Base-by-base conservation (phyloP, 2,329 filamentous ascomycete species). In the Botryotinia narcissicola region DNA sequence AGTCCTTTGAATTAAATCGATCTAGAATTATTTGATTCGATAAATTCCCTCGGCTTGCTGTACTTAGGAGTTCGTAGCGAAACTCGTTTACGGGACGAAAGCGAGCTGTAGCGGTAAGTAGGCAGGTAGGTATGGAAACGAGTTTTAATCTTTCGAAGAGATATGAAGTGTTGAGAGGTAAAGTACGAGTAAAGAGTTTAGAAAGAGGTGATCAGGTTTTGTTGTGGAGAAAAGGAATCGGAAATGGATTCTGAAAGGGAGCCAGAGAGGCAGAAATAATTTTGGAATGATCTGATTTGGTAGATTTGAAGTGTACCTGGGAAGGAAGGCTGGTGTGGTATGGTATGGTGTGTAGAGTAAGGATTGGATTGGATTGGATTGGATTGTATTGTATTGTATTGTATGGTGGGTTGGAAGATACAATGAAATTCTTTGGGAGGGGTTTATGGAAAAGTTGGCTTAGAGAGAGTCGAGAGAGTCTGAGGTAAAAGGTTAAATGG, bases 1-100 rank as follows among this genome's bases (percentile, higher is more conserved):
- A 29, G 66, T 68, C 48, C 25, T 68, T 54, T 29, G 22, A 68
- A 68, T 40, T 25, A 22, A 40, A 68, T 32, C 48, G 48, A 42
- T 42, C 37, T 12, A 37, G 35, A 68, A 68, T 68, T 42, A 64
- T 44, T 29, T 72, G 46, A 57, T 59, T 59, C 51, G 64, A 68
- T 72, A 32, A 59, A n/a, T 71, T 71, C 44, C n/a, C 48, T 68
- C 66, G 66, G 66, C 66, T 68, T 68, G 25, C n/a, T n/a, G 54
- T 44, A 46, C 60, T 68, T 29, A 68, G 66, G 66, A 68, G 66
- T 54, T 46, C 51, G 48, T 59, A 59, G 68, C 68, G 68, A 62
- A 70, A 42, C 68, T 70, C 68, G 68, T 60, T 62, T 62, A 70
- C 54, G 48, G 48, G 37, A 68, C 48, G 66, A 68, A 68, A 68